Evolutionary conservation across 495 filamentous ascomycete species (phyloP), one percentile per base, ranked within the genome.

Genomic region (Recurvomyces mirabilis): DNA sequence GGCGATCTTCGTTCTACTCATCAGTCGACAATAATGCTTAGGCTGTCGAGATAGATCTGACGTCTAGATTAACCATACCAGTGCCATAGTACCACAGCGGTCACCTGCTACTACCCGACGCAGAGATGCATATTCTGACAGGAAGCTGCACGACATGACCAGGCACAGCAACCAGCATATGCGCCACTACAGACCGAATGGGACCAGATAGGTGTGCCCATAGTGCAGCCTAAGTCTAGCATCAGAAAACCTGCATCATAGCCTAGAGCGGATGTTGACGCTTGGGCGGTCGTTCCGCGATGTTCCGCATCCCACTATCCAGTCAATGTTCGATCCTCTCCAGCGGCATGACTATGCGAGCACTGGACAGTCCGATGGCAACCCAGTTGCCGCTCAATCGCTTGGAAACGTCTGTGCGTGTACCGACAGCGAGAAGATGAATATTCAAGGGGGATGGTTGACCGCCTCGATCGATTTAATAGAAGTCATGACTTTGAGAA

Each of bases 311-410:
- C 14, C 38, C n/a, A n/a, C n/a, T n/a, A 12, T 43, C 32, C 18
- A 43, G 21, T 43, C 29, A 17, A 38, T 37, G 12, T 37, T 24
- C 24, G n/a, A 24, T 14, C 37, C 23, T n/a, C 37, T 40, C n/a
- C 9, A 23, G 15, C 14, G 39, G 39, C 25, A 31, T 24, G 3
- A 31, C 39, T 24, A 15, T 40, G 37, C 37, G 31, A 46, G 43
- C 34, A 46, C 12, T 29, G 32, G 22, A n/a, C n/a, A n/a, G n/a
- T n/a, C n/a, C n/a, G n/a, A n/a, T n/a, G n/a, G n/a, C n/a, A n/a
- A n/a, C 40, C 45, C 50, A 47, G 49, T 49, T 20, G 45, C 22
- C 44, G 45, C 40, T 53, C 45, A 38, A 53, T 44, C 50, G 34
- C 37, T 33, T 22, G 14, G 19, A 47, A 52, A 24, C 41, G 49